phyloP scores from a whole-genome alignment of 2,329 filamentous ascomycete species.

The Pseudogymnoascus destructans region DNA sequence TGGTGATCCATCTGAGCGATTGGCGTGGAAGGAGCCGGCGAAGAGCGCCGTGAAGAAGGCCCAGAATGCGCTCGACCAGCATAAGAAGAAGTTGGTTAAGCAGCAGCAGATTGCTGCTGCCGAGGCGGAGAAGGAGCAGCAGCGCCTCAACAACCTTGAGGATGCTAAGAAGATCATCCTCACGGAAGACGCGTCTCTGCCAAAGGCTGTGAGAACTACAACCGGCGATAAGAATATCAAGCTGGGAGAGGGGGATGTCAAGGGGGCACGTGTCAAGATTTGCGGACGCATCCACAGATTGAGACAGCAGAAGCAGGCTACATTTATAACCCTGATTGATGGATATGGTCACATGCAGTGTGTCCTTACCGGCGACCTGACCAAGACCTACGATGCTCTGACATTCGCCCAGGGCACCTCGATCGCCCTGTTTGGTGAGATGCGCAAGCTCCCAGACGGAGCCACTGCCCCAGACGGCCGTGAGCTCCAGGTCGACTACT shows the following conservation, averaged over 20 bases:
- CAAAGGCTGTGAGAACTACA: conserved; percentile 61
- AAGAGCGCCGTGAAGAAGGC: conserved; percentile 83
- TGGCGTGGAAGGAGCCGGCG: conserved; percentile 68
- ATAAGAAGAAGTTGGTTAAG: conserved; percentile 76
- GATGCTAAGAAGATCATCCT: conserved; percentile 69
- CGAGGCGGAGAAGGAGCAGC: conserved; percentile 59
- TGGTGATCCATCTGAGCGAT: conserved; percentile 49
- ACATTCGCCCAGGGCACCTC: conserved; percentile 59
- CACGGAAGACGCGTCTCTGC: conserved; percentile 56
- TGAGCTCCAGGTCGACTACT: conserved; percentile 62
- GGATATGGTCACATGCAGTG: conserved; percentile 80
- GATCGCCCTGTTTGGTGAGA: conserved; percentile 54
- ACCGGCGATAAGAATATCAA: conserved; percentile 57
- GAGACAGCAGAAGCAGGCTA: conserved; percentile 68
- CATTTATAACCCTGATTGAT: conserved; percentile 77
- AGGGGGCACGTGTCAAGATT: conserved; percentile 65
- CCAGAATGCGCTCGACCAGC: conserved; percentile 56
- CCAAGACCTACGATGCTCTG: conserved; percentile 61
- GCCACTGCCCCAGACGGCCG: conserved; percentile 56
- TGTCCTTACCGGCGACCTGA: conserved; percentile 63
- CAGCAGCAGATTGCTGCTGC: conserved; percentile 59
- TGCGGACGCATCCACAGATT: conserved; percentile 73
- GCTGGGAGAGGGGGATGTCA: conserved; percentile 42
- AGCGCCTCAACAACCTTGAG: conserved; percentile 56
- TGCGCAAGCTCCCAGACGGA: conserved; percentile 52